Conservation (phyloP, 306 rosid genomes). For the Casuarina cunninghamiana region DNA sequence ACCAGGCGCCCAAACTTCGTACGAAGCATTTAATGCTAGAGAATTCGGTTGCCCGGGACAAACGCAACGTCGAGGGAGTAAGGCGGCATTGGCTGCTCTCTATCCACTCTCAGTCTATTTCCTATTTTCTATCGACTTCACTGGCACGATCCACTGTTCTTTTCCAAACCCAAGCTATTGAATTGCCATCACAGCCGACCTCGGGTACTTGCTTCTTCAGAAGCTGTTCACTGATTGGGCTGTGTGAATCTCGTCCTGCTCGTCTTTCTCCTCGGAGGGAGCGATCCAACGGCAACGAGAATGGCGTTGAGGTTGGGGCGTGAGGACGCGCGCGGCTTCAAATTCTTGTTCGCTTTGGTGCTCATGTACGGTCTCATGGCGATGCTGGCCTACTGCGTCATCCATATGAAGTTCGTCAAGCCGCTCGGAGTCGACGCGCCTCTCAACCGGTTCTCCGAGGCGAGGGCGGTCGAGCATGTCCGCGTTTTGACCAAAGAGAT, state of each 20-base stretch:
- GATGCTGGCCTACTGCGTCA: conserved; percentile 52
- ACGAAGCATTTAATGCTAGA: too few relatives aligned
- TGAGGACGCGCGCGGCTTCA: conserved; percentile 64
- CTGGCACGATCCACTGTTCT: background rate
- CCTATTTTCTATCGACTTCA: background rate
- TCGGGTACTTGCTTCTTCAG: too few relatives aligned
- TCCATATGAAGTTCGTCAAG: conserved; percentile 73
- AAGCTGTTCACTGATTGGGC: too few relatives aligned
- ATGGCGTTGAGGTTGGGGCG: conserved; percentile 61
- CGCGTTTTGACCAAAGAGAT: conserved; percentile 77
- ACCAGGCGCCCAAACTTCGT: too few relatives aligned
- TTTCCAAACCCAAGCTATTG: background rate
- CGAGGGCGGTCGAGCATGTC: conserved; percentile 72
- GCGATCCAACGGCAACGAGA: background rate
- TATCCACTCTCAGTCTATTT: background rate
- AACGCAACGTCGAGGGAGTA: background rate
- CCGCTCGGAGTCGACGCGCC: conserved; percentile 80
- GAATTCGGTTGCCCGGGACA: background rate
- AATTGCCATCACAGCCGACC: background rate
- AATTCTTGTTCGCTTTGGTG: conserved; percentile 52
- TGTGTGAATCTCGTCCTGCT: background rate
- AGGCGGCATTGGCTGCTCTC: background rate
- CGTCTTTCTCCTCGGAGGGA: background rate
- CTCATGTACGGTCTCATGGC: conserved; percentile 64
- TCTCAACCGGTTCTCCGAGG: conserved; percentile 82